Evolutionary conservation across 805 yeast species (phyloP).

Genomic region (Candida boleticola): DNA sequence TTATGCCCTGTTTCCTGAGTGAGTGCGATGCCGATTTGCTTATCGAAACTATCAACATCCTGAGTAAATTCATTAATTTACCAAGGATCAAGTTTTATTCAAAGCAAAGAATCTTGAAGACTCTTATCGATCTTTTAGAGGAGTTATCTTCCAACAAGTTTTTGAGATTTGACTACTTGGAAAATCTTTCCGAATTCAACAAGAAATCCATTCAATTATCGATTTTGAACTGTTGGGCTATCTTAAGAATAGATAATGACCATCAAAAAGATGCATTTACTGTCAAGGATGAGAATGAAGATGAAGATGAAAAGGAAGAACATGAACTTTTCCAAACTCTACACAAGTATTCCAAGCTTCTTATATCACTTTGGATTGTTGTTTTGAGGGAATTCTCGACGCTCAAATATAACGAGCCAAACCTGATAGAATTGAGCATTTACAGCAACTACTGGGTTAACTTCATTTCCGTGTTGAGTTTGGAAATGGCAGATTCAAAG

Average conservation of each 20-base stretch:
- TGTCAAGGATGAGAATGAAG: slow-evolving; percentile 13
- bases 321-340: slow-evolving; percentile 50
- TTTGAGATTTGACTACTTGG: slow-evolving; percentile 56
- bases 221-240: slow-evolving; percentile 73
- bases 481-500: slow-evolving; percentile 44
- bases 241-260: slow-evolving; percentile 38
- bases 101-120: slow-evolving; percentile 52
- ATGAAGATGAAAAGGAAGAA: slow-evolving; percentile 25
- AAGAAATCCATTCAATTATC: slow-evolving; percentile 57
- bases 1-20: slow-evolving; percentile 77
- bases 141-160: slow-evolving; percentile 45
- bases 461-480: slow-evolving; percentile 71
- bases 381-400: slow-evolving; percentile 73
- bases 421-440: slow-evolving; percentile 42
- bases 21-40: slow-evolving; percentile 75
- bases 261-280: too few relatives aligned
- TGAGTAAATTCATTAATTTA: slow-evolving; percentile 65
- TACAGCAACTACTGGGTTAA: slow-evolving; percentile 72
- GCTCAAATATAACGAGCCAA: slow-evolving; percentile 49
- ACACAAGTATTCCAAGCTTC: slow-evolving; percentile 52
- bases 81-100: slow-evolving; percentile 45
- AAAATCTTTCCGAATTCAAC: slow-evolving; percentile 41
- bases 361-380: slow-evolving; percentile 79
- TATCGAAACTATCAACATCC: slow-evolving; percentile 71
- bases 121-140: slow-evolving; percentile 66